Evolutionary conservation across 805 yeast species (phyloP).

Genomic region (Clavispora santaluciae): DNA sequence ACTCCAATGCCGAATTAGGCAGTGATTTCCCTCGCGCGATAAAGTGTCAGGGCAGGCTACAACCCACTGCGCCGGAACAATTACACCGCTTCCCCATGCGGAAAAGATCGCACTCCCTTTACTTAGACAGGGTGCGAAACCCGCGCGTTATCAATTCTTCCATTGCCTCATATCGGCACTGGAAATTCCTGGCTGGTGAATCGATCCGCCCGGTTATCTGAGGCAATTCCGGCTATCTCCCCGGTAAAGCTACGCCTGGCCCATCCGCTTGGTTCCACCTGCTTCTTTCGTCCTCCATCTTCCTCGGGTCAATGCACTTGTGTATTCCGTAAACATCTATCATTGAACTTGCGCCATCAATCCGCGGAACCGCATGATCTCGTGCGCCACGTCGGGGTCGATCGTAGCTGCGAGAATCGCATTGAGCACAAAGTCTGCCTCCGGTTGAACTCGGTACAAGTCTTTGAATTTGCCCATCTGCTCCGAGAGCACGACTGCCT

Average conservation of each 20-base stretch:
- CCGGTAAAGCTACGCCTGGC: neutral
- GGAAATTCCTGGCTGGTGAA: neutral
- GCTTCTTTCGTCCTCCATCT: too few species aligned
- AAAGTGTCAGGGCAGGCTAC: neutral
- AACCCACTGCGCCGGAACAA: neutral
- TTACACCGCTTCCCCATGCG: neutral
- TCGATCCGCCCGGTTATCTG: neutral
- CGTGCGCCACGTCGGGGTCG: constrained; percentile 33
- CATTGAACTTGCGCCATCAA: constrained; percentile 12
- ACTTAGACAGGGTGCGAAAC: neutral
- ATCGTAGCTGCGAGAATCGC: constrained; percentile 30
- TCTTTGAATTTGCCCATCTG: constrained; percentile 12
- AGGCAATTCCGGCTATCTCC: neutral
- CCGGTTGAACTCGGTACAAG: constrained; percentile 29
- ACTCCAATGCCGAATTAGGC: neutral
- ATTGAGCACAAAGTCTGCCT: constrained; percentile 30
- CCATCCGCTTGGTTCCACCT: too few species aligned
- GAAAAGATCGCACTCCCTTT: neutral
- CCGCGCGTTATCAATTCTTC: neutral
- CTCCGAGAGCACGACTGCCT: constrained; percentile 4
- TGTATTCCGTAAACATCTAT: neutral
- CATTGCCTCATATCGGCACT: neutral
- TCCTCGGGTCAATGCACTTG: too few species aligned
- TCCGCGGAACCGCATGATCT: constrained; percentile 31
- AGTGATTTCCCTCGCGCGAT: neutral